A percentile compares a stretch with the other conserved stretches of the same genome.
Evolutionary conservation across 2,329 filamentous ascomycete genomes (phyloP).

Genomic region (Knufia fluminis): DNA sequence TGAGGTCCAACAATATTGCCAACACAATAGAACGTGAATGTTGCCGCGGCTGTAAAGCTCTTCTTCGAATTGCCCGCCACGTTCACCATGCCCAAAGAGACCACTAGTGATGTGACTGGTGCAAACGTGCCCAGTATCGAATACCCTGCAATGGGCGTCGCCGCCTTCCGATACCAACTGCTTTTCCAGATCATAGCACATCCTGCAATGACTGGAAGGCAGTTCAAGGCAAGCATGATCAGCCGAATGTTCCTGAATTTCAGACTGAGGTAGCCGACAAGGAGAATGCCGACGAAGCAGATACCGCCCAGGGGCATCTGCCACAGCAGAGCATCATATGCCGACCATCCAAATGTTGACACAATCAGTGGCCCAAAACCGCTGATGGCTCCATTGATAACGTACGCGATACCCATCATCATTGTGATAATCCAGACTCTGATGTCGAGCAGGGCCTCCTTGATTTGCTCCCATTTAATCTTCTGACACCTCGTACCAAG

Average conservation of each 20-base stretch:
- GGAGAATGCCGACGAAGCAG: conserved; percentile 57
- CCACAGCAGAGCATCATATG: conserved; percentile 58
- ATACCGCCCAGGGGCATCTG: conserved; percentile 65
- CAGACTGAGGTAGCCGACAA: conserved; percentile 56
- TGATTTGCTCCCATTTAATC: conserved; percentile 52
- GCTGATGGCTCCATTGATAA: conserved; percentile 61
- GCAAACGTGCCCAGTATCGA: conserved; percentile 65
- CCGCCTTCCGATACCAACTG: conserved; percentile 53
- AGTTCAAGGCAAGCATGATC: conserved; percentile 55
- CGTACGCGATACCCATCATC: conserved; percentile 62
- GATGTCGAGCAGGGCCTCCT: conserved; percentile 48
- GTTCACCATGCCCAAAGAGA: conserved; percentile 54
- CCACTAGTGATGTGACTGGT: conserved; percentile 56
- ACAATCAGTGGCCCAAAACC: conserved; percentile 66
- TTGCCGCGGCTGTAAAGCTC: conserved; percentile 62
- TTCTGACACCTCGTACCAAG: conserved; percentile 53
- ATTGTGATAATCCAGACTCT: conserved; percentile 56
- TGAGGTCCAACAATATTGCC: conserved; percentile 70
- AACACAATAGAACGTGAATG: conserved; percentile 67
- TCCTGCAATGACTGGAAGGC: conserved; percentile 64
- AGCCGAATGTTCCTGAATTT: conserved; percentile 55
- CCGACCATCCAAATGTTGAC: conserved; percentile 58
- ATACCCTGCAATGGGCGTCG: conserved; percentile 60
- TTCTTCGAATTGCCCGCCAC: conserved; percentile 71
- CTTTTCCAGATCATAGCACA: conserved; percentile 67